Conservation (phyloP, 2,329 filamentous ascomycete species). For the Cytospora leucostoma region DNA sequence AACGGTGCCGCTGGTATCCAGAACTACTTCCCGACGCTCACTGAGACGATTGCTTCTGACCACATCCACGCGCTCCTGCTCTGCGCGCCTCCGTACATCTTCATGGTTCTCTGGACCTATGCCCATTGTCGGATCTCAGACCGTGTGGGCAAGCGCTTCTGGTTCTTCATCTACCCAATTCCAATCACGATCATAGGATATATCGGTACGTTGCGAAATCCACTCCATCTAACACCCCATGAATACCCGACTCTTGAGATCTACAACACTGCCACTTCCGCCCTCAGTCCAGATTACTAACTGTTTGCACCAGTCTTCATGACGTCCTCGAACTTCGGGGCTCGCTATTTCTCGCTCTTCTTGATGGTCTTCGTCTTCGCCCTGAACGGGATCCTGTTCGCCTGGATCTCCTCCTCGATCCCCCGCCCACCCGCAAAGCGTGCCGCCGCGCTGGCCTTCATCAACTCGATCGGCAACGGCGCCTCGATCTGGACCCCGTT, state of each 20-base stretch:
- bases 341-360: conserved; percentile 58
- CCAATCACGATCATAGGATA: conserved; percentile 31
- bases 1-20: conserved; percentile 25
- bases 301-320: conserved; percentile 52
- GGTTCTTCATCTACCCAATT: conserved; percentile 38
- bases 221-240: neutral
- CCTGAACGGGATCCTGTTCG: conserved; percentile 50
- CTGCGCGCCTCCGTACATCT: conserved; percentile 36
- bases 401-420: conserved; percentile 49
- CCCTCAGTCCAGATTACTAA: neutral
- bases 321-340: conserved; percentile 51
- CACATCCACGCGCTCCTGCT: conserved; percentile 34
- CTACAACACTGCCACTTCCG: too few species aligned
- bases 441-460: conserved; percentile 55
- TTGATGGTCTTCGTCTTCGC: conserved; percentile 58
- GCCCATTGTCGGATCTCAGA: conserved; percentile 42
- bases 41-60: conserved; percentile 32
- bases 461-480: conserved; percentile 56
- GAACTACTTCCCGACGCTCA: conserved; percentile 35
- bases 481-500: conserved; percentile 55
- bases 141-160: conserved; percentile 42
- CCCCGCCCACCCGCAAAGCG: conserved; percentile 56
- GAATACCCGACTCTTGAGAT: too few species aligned
- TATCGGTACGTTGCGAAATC: conserved; percentile 24
- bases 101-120: conserved; percentile 34